These are phyloP conservation scores for Trichoderma orchidacearum DNA, from an alignment of 495 filamentous ascomycete genomes.

Conservation along the genomic window DNA sequence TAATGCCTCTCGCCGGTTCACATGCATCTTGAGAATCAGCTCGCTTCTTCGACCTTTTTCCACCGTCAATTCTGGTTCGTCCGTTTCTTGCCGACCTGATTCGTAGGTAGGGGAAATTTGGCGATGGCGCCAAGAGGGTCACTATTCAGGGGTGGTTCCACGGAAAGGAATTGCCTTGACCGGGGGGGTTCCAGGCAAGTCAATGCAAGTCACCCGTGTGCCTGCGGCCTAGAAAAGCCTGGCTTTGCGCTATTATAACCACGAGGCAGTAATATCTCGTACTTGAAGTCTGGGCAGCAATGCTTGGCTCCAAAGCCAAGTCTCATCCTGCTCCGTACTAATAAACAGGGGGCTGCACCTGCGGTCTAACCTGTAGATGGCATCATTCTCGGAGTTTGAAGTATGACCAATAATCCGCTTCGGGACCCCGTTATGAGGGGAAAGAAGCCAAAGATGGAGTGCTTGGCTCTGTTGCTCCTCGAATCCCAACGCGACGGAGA, in stretches of 20 bases:
- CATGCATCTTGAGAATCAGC: not conserved
- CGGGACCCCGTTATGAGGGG: too few species aligned
- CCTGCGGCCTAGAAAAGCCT: not conserved
- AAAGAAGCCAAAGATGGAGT: too few species aligned
- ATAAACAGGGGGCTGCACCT: not conserved
- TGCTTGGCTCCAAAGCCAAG: not conserved
- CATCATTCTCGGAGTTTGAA: not conserved
- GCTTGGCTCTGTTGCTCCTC: too few species aligned
- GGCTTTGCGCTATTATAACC: too few species aligned
- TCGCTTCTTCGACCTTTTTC: not conserved
- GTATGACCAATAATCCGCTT: not conserved
- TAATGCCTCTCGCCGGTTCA: not conserved
- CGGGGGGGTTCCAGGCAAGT: not conserved
- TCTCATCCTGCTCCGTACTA: not conserved
- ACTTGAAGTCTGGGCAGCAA: not conserved
- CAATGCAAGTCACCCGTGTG: not conserved
- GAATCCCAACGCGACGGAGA: not conserved
- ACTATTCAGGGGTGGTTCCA: not conserved
- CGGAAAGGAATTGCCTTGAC: not conserved
- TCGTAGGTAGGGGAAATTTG: not conserved
- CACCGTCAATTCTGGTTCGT: not conserved
- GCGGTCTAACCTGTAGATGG: not conserved
- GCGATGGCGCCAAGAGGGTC: constrained; percentile 1
- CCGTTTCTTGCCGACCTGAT: not conserved
- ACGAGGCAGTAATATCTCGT: too few species aligned